Conservation (phyloP, 768 basidiomycete genomes). For the Leccinum variicolor region DNA sequence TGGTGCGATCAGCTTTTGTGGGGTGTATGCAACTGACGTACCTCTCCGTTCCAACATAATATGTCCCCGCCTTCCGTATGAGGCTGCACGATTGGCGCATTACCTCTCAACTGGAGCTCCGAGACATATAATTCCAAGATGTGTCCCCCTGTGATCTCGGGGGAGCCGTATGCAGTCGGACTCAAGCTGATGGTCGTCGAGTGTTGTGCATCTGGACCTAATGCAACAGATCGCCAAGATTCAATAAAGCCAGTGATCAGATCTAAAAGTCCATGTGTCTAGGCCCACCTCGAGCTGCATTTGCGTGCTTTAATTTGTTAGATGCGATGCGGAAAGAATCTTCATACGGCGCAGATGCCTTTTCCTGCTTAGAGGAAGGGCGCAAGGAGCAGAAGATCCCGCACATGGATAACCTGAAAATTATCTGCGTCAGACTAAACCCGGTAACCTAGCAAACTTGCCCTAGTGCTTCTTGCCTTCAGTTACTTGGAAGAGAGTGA, state of each 20-base stretch:
- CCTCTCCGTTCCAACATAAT: constrained; percentile 89
- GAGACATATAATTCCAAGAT: constrained; percentile 60
- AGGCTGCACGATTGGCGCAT: constrained; percentile 58
- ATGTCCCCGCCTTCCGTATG: constrained; percentile 55
- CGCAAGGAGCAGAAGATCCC: constrained; percentile 59
- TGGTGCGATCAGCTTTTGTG: not conserved
- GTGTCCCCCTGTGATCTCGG: constrained; percentile 20
- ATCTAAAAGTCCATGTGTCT: not conserved
- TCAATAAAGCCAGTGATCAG: not conserved
- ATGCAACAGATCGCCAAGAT: not conserved
- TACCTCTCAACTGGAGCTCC: constrained; percentile 71
- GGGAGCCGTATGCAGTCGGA: not conserved
- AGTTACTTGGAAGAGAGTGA: not conserved
- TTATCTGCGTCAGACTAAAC: not conserved
- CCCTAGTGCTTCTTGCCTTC: not conserved
- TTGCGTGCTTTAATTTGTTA: constrained; percentile 42
- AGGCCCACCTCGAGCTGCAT: constrained; percentile 53
- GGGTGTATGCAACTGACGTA: constrained; percentile 24
- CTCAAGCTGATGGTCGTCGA: constrained; percentile 22
- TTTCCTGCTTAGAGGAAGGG: constrained; percentile 8
- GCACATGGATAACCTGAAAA: constrained; percentile 47
- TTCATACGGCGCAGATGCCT: not conserved
- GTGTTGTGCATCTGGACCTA: constrained; percentile 68
- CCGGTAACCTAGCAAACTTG: not conserved
- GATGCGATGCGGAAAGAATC: constrained; percentile 22